phyloP scores from a whole-genome alignment of 2,329 filamentous ascomycete species.

The Aspergillus brunneoviolaceus region DNA sequence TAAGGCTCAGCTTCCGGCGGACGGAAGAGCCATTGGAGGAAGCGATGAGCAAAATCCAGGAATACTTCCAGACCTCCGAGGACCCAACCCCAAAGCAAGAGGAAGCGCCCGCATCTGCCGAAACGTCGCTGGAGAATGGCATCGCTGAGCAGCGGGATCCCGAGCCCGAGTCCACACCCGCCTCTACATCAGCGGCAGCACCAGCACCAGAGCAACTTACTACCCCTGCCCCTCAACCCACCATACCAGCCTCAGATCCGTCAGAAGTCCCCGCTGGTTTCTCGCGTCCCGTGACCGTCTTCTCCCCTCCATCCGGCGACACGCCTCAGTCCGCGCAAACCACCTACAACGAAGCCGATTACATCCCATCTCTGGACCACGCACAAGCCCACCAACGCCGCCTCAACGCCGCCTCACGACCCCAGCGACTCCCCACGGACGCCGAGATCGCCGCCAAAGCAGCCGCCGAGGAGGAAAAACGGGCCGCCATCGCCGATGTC shows the following conservation, averaged over 20 bases:
- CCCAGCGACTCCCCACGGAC: slow-evolving; percentile 78
- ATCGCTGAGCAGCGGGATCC: slow-evolving; percentile 10
- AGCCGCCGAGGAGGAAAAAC: slow-evolving; percentile 62
- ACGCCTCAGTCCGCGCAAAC: slow-evolving; percentile 73
- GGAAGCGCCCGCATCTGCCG: slow-evolving; percentile 26
- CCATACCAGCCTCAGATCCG: slow-evolving; percentile 21
- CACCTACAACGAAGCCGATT: slow-evolving; percentile 70
- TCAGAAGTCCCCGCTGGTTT: slow-evolving; percentile 41
- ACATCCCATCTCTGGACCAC: slow-evolving; percentile 77
- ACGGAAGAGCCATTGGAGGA: slow-evolving; percentile 79
- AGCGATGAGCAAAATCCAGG: slow-evolving; percentile 76
- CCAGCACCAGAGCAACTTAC: slow-evolving; percentile 16
- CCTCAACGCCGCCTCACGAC: slow-evolving; percentile 73
- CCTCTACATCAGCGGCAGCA: slow-evolving; percentile 10
- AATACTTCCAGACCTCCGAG: slow-evolving; percentile 63
- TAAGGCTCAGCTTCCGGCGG: slow-evolving; percentile 73
- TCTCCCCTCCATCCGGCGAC: slow-evolving; percentile 70
- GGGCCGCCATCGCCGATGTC: slow-evolving; percentile 66
- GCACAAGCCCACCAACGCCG: slow-evolving; percentile 76
- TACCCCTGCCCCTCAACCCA: slow-evolving; percentile 13
- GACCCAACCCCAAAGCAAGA: slow-evolving; percentile 26
- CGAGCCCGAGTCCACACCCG: slow-evolving; percentile 13
- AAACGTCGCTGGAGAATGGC: slow-evolving; percentile 8
- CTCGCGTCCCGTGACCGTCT: slow-evolving; percentile 62
- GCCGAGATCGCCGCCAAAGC: slow-evolving; percentile 73